Evolutionary conservation across 495 filamentous ascomycete species (phyloP).

Genomic region (Xeromyces bisporus): DNA sequence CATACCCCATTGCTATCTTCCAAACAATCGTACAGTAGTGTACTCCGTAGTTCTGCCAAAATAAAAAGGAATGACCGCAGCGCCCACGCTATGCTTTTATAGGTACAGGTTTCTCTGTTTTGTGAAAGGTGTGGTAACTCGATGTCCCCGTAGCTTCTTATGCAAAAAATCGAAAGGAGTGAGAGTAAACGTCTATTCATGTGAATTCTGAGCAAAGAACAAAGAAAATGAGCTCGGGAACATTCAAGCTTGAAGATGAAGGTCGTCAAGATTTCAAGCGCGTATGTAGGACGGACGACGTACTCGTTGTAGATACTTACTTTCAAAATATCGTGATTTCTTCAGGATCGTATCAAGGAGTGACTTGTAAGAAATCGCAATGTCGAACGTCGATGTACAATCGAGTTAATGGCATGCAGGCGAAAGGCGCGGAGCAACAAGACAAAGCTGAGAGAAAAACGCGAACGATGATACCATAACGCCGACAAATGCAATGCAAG

Average conservation of each 20-base stretch:
- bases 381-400: too few species aligned
- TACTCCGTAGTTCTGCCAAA: constrained; percentile 19
- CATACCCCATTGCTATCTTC: constrained; percentile 8
- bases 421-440: too few species aligned
- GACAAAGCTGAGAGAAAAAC: too few species aligned
- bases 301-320: background rate
- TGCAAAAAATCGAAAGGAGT: constrained; percentile 23
- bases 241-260: constrained; percentile 21
- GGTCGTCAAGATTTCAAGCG: constrained; percentile 24
- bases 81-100: constrained; percentile 26
- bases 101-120: constrained; percentile 20
- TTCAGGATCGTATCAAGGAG: constrained; percentile 15
- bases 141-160: constrained; percentile 22
- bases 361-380: constrained; percentile 15
- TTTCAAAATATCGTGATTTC: background rate
- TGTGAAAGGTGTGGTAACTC: constrained; percentile 22
- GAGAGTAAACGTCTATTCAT: constrained; percentile 25
- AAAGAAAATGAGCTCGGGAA: constrained; percentile 8
- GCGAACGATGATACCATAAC: too few species aligned
- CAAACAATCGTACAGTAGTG: too few species aligned
- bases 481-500: too few species aligned
- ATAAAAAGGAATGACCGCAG: constrained; percentile 31
- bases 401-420: too few species aligned
- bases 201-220: constrained; percentile 11
- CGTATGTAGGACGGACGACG: too few species aligned